phyloP scores from a whole-genome alignment of 2,329 filamentous ascomycete genomes.

The Arthrobotrys sphaeroides region DNA sequence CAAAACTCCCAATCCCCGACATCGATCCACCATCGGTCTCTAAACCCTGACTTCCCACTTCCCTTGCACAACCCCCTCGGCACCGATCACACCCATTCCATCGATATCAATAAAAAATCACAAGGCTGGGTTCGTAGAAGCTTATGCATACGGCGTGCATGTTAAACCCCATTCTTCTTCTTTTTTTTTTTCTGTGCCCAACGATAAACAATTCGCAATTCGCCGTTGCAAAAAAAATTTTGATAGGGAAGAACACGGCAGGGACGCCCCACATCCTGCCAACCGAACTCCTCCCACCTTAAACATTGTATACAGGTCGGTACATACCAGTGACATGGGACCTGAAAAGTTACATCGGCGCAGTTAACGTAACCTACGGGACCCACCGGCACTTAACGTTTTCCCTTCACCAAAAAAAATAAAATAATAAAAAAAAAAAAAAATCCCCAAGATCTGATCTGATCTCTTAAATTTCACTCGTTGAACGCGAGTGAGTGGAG shows the following conservation, averaged over 20 bases:
- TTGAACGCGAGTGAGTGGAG: neutral
- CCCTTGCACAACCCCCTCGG: neutral
- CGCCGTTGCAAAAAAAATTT: neutral
- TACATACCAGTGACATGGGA: neutral
- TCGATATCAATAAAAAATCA: neutral
- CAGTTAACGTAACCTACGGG: too few species aligned
- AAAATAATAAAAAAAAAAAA: too few species aligned
- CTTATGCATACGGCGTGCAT: neutral
- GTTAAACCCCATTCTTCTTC: neutral
- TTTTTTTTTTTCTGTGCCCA: neutral
- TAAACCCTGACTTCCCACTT: neutral
- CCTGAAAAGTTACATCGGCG: neutral
- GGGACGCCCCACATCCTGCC: neutral
- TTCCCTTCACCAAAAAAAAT: too few species aligned
- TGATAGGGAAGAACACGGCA: neutral
- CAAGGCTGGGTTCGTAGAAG: neutral
- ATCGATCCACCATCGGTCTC: neutral
- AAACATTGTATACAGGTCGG: too few species aligned
- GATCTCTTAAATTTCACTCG: neutral
- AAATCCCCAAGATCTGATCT: neutral
- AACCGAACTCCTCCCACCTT: conserved; percentile 5
- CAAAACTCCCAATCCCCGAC: neutral
- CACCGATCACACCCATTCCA: neutral
- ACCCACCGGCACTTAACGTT: too few species aligned
- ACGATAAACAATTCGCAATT: neutral